A percentile compares a stretch with the other conserved stretches of the same genome.
Evolutionary conservation across 257 asterid species (phyloP).

Genomic region (Solanum sparsipilum): DNA sequence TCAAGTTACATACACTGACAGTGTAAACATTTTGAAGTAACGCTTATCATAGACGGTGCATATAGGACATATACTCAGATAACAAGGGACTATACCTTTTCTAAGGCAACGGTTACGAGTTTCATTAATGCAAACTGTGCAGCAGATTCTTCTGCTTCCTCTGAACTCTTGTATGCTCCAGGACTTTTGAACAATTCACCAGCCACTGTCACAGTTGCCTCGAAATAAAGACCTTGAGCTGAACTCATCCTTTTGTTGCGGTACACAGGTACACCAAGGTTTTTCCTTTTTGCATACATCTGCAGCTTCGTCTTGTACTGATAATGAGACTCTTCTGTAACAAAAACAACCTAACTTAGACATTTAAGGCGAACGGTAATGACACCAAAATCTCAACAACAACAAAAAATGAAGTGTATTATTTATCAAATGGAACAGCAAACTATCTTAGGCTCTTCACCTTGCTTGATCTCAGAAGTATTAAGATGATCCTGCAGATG

Average conservation of each 20-base stretch:
- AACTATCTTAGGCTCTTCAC: background rate
- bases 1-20: background rate
- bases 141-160: constrained; percentile 31
- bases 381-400: background rate
- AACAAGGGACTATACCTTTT: constrained; percentile 14
- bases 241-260: background rate
- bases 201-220: constrained; percentile 13
- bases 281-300: constrained; percentile 24
- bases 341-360: background rate
- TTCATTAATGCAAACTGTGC: constrained; percentile 35
- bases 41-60: background rate
- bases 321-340: background rate
- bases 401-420: background rate
- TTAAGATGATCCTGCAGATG: background rate
- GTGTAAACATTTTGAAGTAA: background rate
- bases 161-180: constrained; percentile 5
- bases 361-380: background rate
- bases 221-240: constrained; percentile 8
- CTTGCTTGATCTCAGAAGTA: background rate
- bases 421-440: background rate
- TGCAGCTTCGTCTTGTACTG: constrained; percentile 28
- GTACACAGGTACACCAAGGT: constrained; percentile 16
- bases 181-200: constrained; percentile 17
- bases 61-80: background rate
- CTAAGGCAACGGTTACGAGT: constrained; percentile 14